Evolutionary conservation across 1,284 basidiomycete genomes (phyloP), one percentile per base, ranked within the genome.

Genomic region (Quambalaria eucalypti): DNA sequence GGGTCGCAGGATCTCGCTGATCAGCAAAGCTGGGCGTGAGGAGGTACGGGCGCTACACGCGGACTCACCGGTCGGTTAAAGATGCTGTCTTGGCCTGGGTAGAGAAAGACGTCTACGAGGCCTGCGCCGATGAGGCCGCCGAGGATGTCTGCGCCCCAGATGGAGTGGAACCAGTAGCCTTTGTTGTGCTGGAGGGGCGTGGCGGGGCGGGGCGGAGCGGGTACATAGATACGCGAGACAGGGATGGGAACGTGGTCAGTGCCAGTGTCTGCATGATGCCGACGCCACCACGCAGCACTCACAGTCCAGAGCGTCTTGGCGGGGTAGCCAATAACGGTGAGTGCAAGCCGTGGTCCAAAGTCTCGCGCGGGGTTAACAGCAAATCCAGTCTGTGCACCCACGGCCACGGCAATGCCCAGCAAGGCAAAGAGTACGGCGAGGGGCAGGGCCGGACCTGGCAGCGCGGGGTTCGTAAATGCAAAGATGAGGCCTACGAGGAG

Each of bases 151-250:
- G 57, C 54, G 31, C 65, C 4, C 63, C 63, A 56, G n/a, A 84
- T 82, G 64, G 83, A 84, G 86, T 86, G 88, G 14, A 87, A 26
- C 42, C 86, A 88, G 68, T 87, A 88, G 58, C 86, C 84, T 63
- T 78, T 80, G 55, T 80, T 77, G 60, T 78, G 81, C 28, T 28
- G 31, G 19, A 46, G n/a, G n/a, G n/a, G n/a, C n/a, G n/a, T n/a
- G 14, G n/a, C n/a, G 42, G 23, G 28, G 8, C 9, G 23, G 14
- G 28, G 42, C 42, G n/a, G 8, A n/a, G 23, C 23, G 8, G n/a
- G 14, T 28, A 16, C 16, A n/a, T 39, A 39, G 36, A 21, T 9
- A 23, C 36, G 29, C 16, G 19, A 2, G 30, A 42, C 50, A 51
- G 21, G 26, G 77, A 68, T 60, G 65, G 73, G 1, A 71, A 79